phyloP scores from a whole-genome alignment of 148 eudicot genomes.

The Polygonum maritimum region DNA sequence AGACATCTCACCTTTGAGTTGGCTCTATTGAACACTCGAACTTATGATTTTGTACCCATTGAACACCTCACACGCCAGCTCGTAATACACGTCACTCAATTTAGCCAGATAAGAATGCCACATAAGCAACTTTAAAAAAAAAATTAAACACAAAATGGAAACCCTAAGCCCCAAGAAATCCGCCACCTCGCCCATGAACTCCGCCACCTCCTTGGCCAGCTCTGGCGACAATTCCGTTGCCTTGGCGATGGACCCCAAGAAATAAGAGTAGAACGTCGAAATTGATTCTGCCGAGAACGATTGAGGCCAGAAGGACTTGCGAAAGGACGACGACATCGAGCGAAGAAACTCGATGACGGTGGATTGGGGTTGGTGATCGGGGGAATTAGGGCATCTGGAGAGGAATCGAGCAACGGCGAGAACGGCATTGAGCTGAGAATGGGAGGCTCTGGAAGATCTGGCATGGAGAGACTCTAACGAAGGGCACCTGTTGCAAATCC shows the following conservation, averaged over 20 bases:
- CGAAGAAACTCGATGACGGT: conserved; percentile 47
- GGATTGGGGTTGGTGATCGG: conserved; percentile 38
- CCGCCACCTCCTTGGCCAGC: no score
- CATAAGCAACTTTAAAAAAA: no score
- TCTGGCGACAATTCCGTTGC: conserved; percentile 12
- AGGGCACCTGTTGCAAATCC: conserved; percentile 81
- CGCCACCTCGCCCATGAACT: neutral
- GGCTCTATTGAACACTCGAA: no score
- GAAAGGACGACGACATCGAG: conserved; percentile 43
- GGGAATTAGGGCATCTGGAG: conserved; percentile 47
- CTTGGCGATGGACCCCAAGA: conserved; percentile 40
- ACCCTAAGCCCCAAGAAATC: no score
- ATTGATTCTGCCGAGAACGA: conserved; percentile 34
- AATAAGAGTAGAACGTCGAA: conserved; percentile 46
- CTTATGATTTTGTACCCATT: no score
- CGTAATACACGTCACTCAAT: no score
- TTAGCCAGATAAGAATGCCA: no score
- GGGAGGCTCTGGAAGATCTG: conserved; percentile 55
- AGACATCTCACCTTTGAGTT: no score
- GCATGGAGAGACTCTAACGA: conserved; percentile 36
- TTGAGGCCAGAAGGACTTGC: conserved; percentile 75
- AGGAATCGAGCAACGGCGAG: conserved; percentile 57
- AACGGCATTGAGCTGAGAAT: conserved; percentile 72
- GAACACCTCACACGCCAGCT: no score
- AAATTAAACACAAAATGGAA: no score